phyloP scores from a whole-genome alignment of 768 basidiomycete genomes.

The Suillus alpinus region DNA sequence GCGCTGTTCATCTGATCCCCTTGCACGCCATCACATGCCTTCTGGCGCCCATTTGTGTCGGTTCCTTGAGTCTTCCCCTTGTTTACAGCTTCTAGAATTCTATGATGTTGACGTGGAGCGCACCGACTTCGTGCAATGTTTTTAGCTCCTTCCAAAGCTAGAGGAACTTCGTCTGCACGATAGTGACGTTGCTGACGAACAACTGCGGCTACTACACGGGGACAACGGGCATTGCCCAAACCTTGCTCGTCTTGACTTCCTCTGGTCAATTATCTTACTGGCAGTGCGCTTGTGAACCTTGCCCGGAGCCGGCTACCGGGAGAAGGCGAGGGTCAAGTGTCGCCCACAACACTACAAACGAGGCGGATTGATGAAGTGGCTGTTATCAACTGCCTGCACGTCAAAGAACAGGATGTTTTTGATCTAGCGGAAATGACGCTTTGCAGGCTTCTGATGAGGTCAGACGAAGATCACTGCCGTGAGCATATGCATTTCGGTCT shows the following conservation, averaged over 20 bases:
- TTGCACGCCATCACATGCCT: constrained; percentile 25
- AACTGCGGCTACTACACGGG: constrained; percentile 37
- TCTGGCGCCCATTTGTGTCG: constrained; percentile 27
- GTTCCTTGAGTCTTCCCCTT: constrained; percentile 30
- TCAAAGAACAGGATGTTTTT: constrained; percentile 52
- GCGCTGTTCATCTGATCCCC: constrained; percentile 32
- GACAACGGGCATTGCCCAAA: constrained; percentile 43
- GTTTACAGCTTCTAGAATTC: constrained; percentile 43
- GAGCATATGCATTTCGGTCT: constrained; percentile 25
- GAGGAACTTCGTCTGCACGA: constrained; percentile 54
- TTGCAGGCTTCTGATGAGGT: constrained; percentile 44
- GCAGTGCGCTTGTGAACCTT: constrained; percentile 47
- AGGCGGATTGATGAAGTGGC: constrained; percentile 43
- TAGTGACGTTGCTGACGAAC: constrained; percentile 51
- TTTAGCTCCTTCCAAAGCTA: constrained; percentile 37
- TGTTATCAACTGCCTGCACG: constrained; percentile 56
- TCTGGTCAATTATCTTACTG: constrained; percentile 57
- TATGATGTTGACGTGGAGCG: constrained; percentile 46
- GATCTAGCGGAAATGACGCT: constrained; percentile 44
- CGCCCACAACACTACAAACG: constrained; percentile 4
- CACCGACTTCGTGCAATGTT: constrained; percentile 34
- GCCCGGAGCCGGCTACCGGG: constrained; percentile 37
- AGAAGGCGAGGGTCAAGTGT: neutral
- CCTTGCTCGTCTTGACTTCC: constrained; percentile 49
- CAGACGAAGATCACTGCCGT: constrained; percentile 53